Evolutionary conservation across 345 rosid genomes (phyloP).

Genomic region (Acer negundo): DNA sequence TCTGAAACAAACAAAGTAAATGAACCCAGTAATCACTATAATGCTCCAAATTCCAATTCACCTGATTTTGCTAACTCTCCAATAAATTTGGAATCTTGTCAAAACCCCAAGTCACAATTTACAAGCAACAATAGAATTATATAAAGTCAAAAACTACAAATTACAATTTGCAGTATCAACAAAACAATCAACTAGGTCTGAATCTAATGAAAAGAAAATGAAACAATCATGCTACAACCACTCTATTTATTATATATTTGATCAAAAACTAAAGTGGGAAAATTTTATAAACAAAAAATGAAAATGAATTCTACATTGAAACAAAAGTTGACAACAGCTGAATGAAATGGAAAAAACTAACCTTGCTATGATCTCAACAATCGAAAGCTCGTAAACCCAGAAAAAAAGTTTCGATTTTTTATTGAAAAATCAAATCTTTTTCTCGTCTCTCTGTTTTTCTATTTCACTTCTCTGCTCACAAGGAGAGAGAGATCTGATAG

Average conservation of each 20-base stretch:
- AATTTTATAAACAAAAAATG: background rate
- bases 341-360: background rate
- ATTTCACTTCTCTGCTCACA: background rate
- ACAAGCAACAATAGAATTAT: background rate
- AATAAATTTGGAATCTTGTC: background rate
- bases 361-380: background rate
- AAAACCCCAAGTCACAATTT: background rate
- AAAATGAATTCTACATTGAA: background rate
- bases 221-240: no score
- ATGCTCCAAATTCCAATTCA: background rate
- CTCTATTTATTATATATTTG: no score
- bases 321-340: background rate
- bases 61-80: background rate
- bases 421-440: background rate
- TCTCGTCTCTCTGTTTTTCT: background rate
- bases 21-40: background rate
- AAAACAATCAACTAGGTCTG: background rate
- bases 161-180: background rate
- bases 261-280: background rate
- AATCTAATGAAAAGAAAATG: background rate
- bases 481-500: conserved; percentile 3
- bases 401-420: background rate
- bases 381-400: background rate
- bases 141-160: background rate
- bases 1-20: background rate